Evolutionary conservation across 441 rosid genomes (phyloP).

Genomic region (Rhodomyrtus psidioides): DNA sequence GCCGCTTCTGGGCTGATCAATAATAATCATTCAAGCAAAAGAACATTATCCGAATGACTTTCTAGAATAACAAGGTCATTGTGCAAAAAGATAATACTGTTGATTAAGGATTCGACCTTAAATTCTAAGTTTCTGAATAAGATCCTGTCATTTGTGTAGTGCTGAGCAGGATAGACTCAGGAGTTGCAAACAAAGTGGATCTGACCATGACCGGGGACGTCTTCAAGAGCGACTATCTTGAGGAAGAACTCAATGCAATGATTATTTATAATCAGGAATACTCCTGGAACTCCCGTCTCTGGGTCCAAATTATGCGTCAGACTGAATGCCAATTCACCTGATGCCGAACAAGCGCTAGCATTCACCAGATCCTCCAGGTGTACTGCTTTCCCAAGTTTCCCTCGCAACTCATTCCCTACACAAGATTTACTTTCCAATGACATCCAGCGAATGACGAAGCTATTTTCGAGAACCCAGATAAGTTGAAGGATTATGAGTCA

Average conservation of each 20-base stretch:
- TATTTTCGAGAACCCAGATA: not conserved
- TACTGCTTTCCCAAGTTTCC: constrained; percentile 4
- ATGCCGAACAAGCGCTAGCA: not conserved
- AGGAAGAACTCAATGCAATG: constrained; percentile 6
- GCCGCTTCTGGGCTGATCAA: not conserved
- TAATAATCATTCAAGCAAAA: not conserved
- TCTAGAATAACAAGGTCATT: not conserved
- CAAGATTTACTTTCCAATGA: not conserved
- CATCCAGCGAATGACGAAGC: not conserved
- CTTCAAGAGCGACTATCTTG: constrained; percentile 1
- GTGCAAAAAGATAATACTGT: not conserved
- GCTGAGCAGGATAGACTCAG: constrained; percentile 8
- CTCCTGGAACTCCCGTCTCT: constrained; percentile 1
- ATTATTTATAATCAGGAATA: not conserved
- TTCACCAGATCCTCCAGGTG: not conserved
- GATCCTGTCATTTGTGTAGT: not conserved
- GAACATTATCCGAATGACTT: not conserved
- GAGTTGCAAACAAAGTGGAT: constrained; percentile 10
- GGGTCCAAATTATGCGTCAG: constrained; percentile 1
- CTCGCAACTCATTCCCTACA: not conserved
- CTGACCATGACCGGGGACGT: constrained; percentile 2
- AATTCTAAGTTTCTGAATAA: no score
- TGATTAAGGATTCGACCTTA: no score
- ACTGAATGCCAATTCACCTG: not conserved
- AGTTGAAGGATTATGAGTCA: not conserved